Percentiles rank a stretch among this genome's conserved stretches.
These are phyloP conservation scores for Penicillium sp. DNA, from an alignment of 2,329 filamentous ascomycete genomes.

Conservation along the genomic window DNA sequence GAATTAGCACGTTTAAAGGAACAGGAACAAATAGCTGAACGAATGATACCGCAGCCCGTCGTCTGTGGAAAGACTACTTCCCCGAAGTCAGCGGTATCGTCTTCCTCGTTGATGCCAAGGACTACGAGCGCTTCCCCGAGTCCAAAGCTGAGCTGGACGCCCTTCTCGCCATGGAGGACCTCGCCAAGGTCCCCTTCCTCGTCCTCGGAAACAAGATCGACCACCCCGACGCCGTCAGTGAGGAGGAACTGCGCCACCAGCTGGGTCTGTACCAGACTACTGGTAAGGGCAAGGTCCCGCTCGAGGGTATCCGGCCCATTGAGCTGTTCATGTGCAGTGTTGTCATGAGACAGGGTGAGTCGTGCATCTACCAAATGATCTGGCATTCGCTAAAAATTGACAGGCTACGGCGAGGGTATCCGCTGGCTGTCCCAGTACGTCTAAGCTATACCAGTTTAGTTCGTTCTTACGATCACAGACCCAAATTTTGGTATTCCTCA, in stretches of 20 bases:
- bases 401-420: slow-evolving; percentile 82
- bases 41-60: slow-evolving; percentile 58
- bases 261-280: slow-evolving; percentile 94
- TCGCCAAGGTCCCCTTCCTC: slow-evolving; percentile 91
- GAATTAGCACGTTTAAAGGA: no score
- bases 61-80: slow-evolving; percentile 96
- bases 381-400: slow-evolving; percentile 5
- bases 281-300: slow-evolving; percentile 87
- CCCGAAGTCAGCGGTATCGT: slow-evolving; percentile 94
- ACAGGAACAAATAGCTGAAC: background rate
- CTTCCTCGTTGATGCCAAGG: slow-evolving; percentile 96
- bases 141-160: slow-evolving; percentile 96
- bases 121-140: slow-evolving; percentile 89
- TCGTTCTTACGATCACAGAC: background rate
- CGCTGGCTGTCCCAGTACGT: slow-evolving; percentile 92
- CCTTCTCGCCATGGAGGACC: slow-evolving; percentile 92
- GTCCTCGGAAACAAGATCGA: slow-evolving; percentile 99
- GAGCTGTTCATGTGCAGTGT: slow-evolving; percentile 99
- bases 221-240: slow-evolving; percentile 88
- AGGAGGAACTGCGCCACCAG: slow-evolving; percentile 90
- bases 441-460: slow-evolving; percentile 44
- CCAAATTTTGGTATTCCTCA: background rate
- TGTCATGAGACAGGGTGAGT: slow-evolving; percentile 86
- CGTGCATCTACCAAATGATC: background rate
- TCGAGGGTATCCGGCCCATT: slow-evolving; percentile 89